phyloP scores from a whole-genome alignment of 176 grass and related monocot genomes.

The Thalia dealbata region DNA sequence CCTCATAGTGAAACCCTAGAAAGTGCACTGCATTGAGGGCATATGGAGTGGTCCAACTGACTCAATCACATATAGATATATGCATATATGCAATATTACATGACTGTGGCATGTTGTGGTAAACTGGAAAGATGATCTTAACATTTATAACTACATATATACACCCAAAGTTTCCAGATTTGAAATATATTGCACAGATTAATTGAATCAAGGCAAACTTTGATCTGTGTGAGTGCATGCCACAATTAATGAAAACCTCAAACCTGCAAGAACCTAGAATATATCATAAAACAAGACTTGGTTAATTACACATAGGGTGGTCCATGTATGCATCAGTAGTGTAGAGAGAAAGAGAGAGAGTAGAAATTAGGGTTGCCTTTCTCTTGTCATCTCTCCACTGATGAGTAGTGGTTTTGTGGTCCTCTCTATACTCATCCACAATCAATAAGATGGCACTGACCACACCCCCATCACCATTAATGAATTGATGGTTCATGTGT shows the following conservation, averaged over 20 bases:
- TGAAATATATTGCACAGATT: no score
- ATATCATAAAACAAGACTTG: background rate
- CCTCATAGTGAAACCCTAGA: no score
- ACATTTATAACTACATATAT: no score
- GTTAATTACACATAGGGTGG: background rate
- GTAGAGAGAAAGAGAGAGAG: no score
- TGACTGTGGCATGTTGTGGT: background rate
- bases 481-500: no score
- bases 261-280: background rate
- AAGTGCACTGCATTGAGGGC: no score
- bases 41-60: background rate
- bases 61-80: background rate
- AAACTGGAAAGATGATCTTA: background rate
- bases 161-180: no score
- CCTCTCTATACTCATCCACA: background rate
- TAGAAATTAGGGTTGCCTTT: background rate
- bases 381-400: background rate
- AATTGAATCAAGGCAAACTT: no score
- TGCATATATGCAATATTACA: no score
- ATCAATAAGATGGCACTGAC: slow-evolving; percentile 2
- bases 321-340: background rate
- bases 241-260: no score
- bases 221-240: no score
- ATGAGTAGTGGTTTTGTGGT: background rate
- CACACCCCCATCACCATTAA: background rate